phyloP scores from a whole-genome alignment of 192 early-diverging fungal species.

The Spinellus fusiger region DNA sequence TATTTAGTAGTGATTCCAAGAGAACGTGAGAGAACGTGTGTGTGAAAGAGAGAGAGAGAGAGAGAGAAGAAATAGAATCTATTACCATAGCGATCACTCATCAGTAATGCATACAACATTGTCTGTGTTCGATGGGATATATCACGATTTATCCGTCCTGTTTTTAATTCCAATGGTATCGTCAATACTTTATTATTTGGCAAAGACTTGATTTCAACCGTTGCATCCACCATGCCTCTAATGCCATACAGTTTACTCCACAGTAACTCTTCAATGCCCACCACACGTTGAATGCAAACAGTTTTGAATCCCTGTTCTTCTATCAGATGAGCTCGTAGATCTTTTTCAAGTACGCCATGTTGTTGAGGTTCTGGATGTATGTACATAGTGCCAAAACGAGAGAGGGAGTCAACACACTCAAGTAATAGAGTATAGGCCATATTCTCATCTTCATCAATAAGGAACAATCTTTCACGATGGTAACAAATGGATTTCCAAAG shows the following conservation, averaged over 20 bases:
- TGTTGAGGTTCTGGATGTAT: neutral
- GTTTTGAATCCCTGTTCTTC: neutral
- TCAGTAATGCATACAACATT: slow-evolving; percentile 74
- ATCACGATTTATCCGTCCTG: slow-evolving; percentile 54
- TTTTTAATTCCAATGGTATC: slow-evolving; percentile 86
- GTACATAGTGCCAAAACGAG: slow-evolving; percentile 1
- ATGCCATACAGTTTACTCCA: slow-evolving; percentile 92
- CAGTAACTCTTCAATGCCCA: slow-evolving; percentile 88
- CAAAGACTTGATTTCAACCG: slow-evolving; percentile 42
- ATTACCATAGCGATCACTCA: slow-evolving; percentile 78
- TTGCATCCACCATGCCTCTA: slow-evolving; percentile 89
- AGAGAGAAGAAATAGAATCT: neutral
- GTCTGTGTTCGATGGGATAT: slow-evolving; percentile 78
- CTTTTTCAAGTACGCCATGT: neutral
- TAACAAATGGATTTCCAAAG: too few relatives aligned
- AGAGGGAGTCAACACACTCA: slow-evolving; percentile 5
- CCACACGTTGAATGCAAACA: slow-evolving; percentile 56
- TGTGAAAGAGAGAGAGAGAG: neutral
- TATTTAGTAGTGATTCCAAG: neutral
- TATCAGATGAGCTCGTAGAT: neutral
- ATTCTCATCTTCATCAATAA: too few relatives aligned
- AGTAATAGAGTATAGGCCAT: slow-evolving; percentile 1
- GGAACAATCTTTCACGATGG: too few relatives aligned
- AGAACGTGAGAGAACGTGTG: neutral
- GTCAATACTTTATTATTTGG: slow-evolving; percentile 29